phyloP scores from a whole-genome alignment of 495 filamentous ascomycete genomes.

The Talaromyces wortmannii region DNA sequence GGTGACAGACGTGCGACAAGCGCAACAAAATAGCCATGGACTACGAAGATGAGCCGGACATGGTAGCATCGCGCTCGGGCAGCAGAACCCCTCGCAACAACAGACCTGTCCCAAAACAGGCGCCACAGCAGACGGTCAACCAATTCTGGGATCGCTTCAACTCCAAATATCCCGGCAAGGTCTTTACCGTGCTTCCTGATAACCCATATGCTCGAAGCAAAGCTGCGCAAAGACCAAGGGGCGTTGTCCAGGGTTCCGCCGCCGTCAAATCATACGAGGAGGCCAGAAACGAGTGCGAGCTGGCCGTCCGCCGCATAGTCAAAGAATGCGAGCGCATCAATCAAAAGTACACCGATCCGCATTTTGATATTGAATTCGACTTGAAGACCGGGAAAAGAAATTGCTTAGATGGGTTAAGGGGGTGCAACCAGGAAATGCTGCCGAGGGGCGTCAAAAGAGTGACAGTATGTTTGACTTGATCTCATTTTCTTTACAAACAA shows the following conservation, averaged over 20 bases:
- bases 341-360: slow-evolving; percentile 81
- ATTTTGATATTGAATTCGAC: slow-evolving; percentile 84
- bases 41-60: slow-evolving; percentile 24
- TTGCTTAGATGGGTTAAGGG: slow-evolving; percentile 56
- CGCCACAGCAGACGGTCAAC: slow-evolving; percentile 66
- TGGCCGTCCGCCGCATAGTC: slow-evolving; percentile 74
- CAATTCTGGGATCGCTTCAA: slow-evolving; percentile 77
- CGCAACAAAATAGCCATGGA: slow-evolving; percentile 16
- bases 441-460: slow-evolving; percentile 62
- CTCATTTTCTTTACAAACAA: not conserved
- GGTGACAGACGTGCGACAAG: too few relatives aligned
- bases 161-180: slow-evolving; percentile 52
- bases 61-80: slow-evolving; percentile 28
- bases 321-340: slow-evolving; percentile 79
- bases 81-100: slow-evolving; percentile 18
- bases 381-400: slow-evolving; percentile 53
- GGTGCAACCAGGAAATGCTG: slow-evolving; percentile 30
- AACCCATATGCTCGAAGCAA: slow-evolving; percentile 62
- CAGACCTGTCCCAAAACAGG: slow-evolving; percentile 24
- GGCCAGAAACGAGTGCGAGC: slow-evolving; percentile 59
- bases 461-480: slow-evolving; percentile 26
- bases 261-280: slow-evolving; percentile 64
- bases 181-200: slow-evolving; percentile 65
- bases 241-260: slow-evolving; percentile 45
- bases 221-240: slow-evolving; percentile 46